phyloP scores from a whole-genome alignment of 352 stramenopile genomes.

The Globisporangium parvum region DNA sequence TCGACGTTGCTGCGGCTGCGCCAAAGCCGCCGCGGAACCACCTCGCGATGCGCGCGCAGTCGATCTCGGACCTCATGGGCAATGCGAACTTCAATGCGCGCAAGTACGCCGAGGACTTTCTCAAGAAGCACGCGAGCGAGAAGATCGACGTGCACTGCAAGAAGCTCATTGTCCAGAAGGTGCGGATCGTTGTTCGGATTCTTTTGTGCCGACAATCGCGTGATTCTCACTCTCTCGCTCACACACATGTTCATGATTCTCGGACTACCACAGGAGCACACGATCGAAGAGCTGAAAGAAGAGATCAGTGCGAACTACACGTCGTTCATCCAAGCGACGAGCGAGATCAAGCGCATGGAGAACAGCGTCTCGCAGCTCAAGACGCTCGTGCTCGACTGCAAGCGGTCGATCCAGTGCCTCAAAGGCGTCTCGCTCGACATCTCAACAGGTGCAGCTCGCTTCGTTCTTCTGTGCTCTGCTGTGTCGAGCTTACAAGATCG shows the following conservation, averaged over 20 bases:
- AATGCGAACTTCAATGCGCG: slow-evolving; percentile 53
- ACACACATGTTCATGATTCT: too few relatives aligned
- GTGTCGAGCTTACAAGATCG: neutral
- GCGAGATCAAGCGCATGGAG: slow-evolving; percentile 81
- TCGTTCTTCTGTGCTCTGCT: neutral
- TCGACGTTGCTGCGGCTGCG: slow-evolving; percentile 21
- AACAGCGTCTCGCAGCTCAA: slow-evolving; percentile 82
- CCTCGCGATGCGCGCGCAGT: slow-evolving; percentile 56
- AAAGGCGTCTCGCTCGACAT: slow-evolving; percentile 46
- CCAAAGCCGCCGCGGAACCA: slow-evolving; percentile 65
- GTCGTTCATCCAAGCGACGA: slow-evolving; percentile 65
- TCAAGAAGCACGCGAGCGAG: slow-evolving; percentile 64
- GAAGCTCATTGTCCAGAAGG: slow-evolving; percentile 71
- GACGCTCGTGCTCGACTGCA: slow-evolving; percentile 65
- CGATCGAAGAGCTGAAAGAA: slow-evolving; percentile 78
- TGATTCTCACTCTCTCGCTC: neutral
- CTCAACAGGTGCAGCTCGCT: slow-evolving; percentile 22
- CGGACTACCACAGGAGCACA: slow-evolving; percentile 41
- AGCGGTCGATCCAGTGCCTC: slow-evolving; percentile 53
- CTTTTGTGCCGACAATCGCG: neutral
- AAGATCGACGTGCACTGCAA: slow-evolving; percentile 75
- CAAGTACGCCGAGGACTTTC: slow-evolving; percentile 75
- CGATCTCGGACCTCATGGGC: slow-evolving; percentile 79
- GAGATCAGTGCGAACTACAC: slow-evolving; percentile 81
- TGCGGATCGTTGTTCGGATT: slow-evolving; percentile 1